phyloP scores from a whole-genome alignment of 2,329 filamentous ascomycete genomes.

The Trichothecium sympodiale region DNA sequence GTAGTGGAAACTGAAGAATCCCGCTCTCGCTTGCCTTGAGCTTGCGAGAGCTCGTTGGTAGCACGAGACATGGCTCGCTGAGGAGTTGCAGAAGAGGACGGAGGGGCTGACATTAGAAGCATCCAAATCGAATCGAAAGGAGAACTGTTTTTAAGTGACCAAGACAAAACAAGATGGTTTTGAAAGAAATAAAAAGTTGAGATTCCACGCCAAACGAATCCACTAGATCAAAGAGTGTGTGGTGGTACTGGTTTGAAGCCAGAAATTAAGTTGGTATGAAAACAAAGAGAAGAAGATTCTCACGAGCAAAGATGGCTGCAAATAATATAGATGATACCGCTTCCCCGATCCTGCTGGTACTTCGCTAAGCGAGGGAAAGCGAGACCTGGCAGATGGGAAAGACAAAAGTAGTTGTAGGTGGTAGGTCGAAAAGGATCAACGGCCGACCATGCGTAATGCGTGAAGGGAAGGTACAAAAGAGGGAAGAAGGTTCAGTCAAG shows the following conservation, averaged over 20 bases:
- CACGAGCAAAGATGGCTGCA: constrained; percentile 7
- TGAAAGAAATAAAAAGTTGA: constrained; percentile 12
- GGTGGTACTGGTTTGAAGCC: constrained; percentile 8
- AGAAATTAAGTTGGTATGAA: neutral
- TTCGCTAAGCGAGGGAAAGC: neutral
- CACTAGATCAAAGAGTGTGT: constrained; percentile 17
- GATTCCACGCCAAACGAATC: constrained; percentile 15
- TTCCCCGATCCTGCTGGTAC: no score
- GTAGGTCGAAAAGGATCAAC: no score
- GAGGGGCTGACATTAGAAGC: constrained; percentile 18
- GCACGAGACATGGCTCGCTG: constrained; percentile 10
- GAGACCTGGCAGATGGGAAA: no score
- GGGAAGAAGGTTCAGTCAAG: neutral
- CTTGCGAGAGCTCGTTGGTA: neutral
- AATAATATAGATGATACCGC: constrained; percentile 6
- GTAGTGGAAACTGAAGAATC: neutral
- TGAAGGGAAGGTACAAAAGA: constrained; percentile 2
- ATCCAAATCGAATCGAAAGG: constrained; percentile 5
- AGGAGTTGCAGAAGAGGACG: constrained; percentile 15
- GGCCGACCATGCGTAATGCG: neutral
- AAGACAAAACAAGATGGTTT: constrained; percentile 6
- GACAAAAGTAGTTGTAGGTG: constrained; percentile 1
- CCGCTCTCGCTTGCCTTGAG: neutral
- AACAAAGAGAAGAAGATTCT: constrained; percentile 8
- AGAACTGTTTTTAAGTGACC: constrained; percentile 1